A percentile compares a stretch with the other conserved stretches of the same genome.
Evolutionary conservation across 1,284 basidiomycete species (phyloP).

Genomic region (Melampsora larici-populina): DNA sequence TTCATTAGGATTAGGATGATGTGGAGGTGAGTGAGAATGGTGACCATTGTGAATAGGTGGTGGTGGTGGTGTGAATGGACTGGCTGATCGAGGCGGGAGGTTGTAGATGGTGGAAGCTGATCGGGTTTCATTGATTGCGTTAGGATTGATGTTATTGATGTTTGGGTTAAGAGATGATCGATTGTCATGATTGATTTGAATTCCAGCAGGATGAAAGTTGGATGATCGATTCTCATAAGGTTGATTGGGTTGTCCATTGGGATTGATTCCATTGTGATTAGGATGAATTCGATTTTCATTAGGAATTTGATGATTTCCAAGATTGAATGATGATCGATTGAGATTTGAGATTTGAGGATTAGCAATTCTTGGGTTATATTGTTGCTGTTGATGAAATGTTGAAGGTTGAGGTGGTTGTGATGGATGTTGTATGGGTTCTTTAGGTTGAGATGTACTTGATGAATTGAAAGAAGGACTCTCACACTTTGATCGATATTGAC

Average conservation of each 20-base stretch:
- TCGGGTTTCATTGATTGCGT: not conserved
- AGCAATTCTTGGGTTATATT: not conserved
- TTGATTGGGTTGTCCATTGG: not conserved
- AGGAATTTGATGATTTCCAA: not conserved
- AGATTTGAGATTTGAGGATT: not conserved
- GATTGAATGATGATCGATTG: not conserved
- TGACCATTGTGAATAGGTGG: not conserved
- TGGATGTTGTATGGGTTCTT: constrained; percentile 44
- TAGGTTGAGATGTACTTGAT: not conserved
- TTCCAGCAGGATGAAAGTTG: not conserved
- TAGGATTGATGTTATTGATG: not conserved
- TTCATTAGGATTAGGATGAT: not conserved
- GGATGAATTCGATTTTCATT: constrained; percentile 14
- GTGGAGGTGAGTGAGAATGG: not conserved
- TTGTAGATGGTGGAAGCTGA: constrained; percentile 3
- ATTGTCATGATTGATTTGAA: not conserved
- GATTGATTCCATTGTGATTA: not conserved
- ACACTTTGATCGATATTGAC: constrained; percentile 45
- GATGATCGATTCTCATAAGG: not conserved
- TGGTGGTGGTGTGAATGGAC: constrained; percentile 25
- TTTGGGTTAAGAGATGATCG: not conserved
- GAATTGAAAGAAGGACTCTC: constrained; percentile 50
- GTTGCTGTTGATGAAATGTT: constrained; percentile 44
- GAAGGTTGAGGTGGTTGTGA: constrained; percentile 49
- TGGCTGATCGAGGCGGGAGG: not conserved